A percentile compares a stretch with the other conserved stretches of the same genome.
Conservation (phyloP, 164 flowering plant species). For the Magnolia sinica region DNA sequence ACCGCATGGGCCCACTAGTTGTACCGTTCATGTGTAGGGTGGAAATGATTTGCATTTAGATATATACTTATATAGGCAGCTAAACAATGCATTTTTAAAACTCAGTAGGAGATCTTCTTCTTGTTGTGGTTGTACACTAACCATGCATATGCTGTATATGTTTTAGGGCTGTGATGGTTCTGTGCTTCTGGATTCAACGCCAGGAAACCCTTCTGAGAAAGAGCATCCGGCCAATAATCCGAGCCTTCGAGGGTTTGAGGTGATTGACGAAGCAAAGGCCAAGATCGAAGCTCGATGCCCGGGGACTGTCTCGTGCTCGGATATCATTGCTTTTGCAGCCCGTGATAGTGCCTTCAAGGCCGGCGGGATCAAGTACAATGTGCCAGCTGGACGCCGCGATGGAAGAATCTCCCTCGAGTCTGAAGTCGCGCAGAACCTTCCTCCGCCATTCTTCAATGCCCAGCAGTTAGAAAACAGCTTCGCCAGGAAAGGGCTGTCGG, state of each 20-base stretch:
- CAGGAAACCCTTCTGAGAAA: background rate
- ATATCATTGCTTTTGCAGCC: slow-evolving; percentile 7
- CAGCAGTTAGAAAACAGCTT: background rate
- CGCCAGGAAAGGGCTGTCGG: background rate
- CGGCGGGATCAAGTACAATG: background rate
- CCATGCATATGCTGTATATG: background rate
- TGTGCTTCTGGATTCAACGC: slow-evolving; percentile 4
- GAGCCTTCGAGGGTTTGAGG: slow-evolving; percentile 1
- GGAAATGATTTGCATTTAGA: too few relatives aligned
- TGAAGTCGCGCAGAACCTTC: background rate
- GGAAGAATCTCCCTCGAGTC: slow-evolving; percentile 1
- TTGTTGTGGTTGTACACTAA: too few relatives aligned
- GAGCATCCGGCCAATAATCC: background rate
- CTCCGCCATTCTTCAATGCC: background rate
- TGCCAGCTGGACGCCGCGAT: slow-evolving; percentile 3
- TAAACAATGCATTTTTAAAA: too few relatives aligned
- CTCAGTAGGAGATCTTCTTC: too few relatives aligned
- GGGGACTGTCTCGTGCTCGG: slow-evolving; percentile 3
- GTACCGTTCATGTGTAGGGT: too few relatives aligned
- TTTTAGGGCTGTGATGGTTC: slow-evolving; percentile 9
- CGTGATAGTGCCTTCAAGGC: background rate
- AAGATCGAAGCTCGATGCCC: slow-evolving; percentile 3
- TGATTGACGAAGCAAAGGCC: slow-evolving; percentile 5
- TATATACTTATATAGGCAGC: too few relatives aligned
- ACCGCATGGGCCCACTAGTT: too few relatives aligned